These are phyloP conservation scores for Candida morakotiae DNA, from an alignment of 805 yeast species.

Conservation along the genomic window DNA sequence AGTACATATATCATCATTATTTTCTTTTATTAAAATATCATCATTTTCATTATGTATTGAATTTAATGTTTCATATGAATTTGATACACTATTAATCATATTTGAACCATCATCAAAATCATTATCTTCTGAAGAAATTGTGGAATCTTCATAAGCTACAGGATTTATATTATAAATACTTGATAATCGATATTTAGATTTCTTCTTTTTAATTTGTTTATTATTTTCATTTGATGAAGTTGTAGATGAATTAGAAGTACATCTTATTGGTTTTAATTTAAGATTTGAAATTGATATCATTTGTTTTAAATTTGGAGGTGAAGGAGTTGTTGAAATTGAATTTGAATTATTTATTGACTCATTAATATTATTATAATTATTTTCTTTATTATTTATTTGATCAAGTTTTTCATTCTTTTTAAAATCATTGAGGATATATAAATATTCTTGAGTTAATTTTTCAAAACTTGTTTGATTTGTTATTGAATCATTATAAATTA, in stretches of 20 bases:
- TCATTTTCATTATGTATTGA: constrained; percentile 6
- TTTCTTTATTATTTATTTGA: not conserved
- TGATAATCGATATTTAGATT: constrained; percentile 37
- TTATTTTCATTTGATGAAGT: no score
- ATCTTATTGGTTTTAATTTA: constrained; percentile 37
- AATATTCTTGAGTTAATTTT: constrained; percentile 26
- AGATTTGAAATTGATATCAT: constrained; percentile 31
- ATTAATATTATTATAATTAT: not conserved
- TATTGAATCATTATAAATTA: constrained; percentile 25
- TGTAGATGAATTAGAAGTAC: constrained; percentile 13
- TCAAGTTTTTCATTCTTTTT: constrained; percentile 8
- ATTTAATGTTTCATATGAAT: constrained; percentile 6
- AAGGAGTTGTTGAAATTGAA: not conserved
- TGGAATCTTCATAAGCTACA: constrained; percentile 17
- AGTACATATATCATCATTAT: constrained; percentile 10
- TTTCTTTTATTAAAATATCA: not conserved
- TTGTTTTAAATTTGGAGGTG: constrained; percentile 7
- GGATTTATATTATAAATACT: constrained; percentile 37
- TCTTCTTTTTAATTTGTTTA: constrained; percentile 34
- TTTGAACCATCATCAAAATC: constrained; percentile 3
- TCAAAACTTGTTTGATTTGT: constrained; percentile 28
- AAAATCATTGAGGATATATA: constrained; percentile 18
- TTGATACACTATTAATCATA: constrained; percentile 5
- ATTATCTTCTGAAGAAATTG: constrained; percentile 6
- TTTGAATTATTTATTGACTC: not conserved